A percentile compares a stretch with the other conserved stretches of the same genome.
These are phyloP conservation scores for Hsuehochloa calcarea DNA, from an alignment of 176 grass and related monocot genomes.

Conservation along the genomic window DNA sequence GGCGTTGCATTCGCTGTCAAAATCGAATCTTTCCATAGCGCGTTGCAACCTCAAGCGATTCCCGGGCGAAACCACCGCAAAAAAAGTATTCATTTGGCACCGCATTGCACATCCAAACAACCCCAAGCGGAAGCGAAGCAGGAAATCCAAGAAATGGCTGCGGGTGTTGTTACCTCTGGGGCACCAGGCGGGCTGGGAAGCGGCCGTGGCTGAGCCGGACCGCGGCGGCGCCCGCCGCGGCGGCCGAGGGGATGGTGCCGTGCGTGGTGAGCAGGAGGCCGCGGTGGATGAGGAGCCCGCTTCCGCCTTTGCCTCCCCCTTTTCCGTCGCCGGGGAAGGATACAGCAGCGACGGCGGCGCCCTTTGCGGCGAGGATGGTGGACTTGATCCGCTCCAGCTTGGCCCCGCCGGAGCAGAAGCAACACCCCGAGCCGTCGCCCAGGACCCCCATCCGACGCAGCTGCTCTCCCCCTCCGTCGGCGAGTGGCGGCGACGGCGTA, in stretches of 20 bases:
- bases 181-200: slow-evolving; percentile 56
- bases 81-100: slow-evolving; percentile 15
- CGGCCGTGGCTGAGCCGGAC: slow-evolving; percentile 64
- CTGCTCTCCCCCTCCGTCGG: not conserved
- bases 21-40: not conserved
- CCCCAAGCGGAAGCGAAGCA: not conserved
- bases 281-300: slow-evolving; percentile 82
- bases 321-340: slow-evolving; percentile 29
- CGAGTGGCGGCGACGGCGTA: not conserved
- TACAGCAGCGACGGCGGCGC: slow-evolving; percentile 63
- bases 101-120: not conserved
- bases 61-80: not conserved
- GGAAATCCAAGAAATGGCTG: not conserved
- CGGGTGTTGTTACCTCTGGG: slow-evolving; percentile 59
- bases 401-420: slow-evolving; percentile 83
- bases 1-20: not conserved
- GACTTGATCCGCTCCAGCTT: slow-evolving; percentile 82
- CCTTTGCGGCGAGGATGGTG: slow-evolving; percentile 61
- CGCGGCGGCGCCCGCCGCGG: slow-evolving; percentile 55
- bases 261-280: slow-evolving; percentile 84
- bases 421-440: slow-evolving; percentile 66
- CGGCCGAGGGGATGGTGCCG: slow-evolving; percentile 65
- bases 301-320: slow-evolving; percentile 45
- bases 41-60: not conserved
- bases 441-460: slow-evolving; percentile 62